Conservation (phyloP, 2,329 filamentous ascomycete genomes). For the Trichoderma pleuroti region DNA sequence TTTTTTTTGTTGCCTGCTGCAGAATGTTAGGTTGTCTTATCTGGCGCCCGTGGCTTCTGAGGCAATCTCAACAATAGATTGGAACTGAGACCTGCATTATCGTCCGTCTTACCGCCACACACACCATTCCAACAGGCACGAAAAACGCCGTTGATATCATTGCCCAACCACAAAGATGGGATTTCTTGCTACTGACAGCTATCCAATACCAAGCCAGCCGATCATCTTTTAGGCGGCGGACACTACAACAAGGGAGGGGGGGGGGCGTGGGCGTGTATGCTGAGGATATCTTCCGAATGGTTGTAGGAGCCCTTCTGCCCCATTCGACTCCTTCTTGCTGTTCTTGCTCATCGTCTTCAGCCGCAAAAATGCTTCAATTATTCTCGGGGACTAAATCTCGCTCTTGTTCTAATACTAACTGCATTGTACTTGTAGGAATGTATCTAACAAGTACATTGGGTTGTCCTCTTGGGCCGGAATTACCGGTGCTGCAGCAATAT, state of each 20-base stretch:
- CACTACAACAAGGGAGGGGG: not conserved
- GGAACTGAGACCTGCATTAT: not conserved
- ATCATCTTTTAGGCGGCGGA: conserved; percentile 3
- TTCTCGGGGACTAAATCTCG: not conserved
- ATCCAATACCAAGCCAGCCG: not conserved
- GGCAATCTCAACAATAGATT: not conserved
- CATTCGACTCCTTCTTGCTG: not conserved
- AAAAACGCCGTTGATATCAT: not conserved
- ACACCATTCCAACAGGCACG: not conserved
- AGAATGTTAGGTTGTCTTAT: not conserved
- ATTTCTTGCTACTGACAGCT: conserved; percentile 2
- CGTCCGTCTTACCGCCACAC: not conserved
- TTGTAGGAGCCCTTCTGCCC: not conserved
- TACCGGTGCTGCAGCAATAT: not conserved
- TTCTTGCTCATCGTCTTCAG: not conserved
- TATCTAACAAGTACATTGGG: not conserved
- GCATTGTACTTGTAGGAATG: not conserved
- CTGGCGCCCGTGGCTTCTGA: not conserved
- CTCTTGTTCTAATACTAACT: not conserved
- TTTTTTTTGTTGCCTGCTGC: not conserved
- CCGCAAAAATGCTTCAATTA: not conserved
- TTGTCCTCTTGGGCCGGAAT: not conserved
- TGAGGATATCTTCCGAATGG: conserved; percentile 11
- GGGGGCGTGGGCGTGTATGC: not conserved
- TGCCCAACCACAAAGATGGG: not conserved